These are phyloP conservation scores for Endotrypanum monterogeii DNA, from an alignment of 208 protist species.

Conservation along the genomic window DNA sequence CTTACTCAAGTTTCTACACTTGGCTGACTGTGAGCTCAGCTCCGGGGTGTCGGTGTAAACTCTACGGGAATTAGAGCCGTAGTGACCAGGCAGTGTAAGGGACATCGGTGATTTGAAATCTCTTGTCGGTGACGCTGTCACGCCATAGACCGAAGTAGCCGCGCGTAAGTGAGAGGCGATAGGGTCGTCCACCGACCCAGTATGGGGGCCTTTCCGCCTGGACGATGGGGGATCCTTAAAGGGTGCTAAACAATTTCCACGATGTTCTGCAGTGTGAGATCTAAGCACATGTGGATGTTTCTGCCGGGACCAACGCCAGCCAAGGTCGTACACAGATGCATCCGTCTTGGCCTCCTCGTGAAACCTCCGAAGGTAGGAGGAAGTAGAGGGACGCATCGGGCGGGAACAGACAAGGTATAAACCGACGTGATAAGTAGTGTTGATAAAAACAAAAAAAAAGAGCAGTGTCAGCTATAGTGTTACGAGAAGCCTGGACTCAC, in stretches of 20 bases:
- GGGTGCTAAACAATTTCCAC: not conserved
- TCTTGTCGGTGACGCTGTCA: not conserved
- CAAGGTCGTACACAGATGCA: not conserved
- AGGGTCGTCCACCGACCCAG: not conserved
- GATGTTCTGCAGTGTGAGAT: not conserved
- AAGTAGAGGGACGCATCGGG: conserved; percentile 14
- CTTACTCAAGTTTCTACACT: not conserved
- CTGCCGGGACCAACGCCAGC: conserved; percentile 6
- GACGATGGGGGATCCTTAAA: not conserved
- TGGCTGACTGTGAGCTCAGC: not conserved
- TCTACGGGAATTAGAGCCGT: not conserved
- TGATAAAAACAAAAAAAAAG: not conserved
- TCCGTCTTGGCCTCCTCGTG: not conserved
- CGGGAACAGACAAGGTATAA: not conserved
- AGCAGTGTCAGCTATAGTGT: not conserved
- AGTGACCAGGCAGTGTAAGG: not conserved
- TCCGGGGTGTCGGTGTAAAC: not conserved
- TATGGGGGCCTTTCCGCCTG: not conserved
- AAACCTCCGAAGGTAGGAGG: not conserved
- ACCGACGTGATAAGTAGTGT: not conserved
- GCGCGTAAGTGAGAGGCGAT: conserved; percentile 4
- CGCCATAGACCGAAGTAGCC: conserved; percentile 13
- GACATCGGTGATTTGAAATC: not conserved
- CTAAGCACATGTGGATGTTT: not conserved
- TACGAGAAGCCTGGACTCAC: not conserved